These are phyloP conservation scores for Candida lessepsii DNA, from an alignment of 805 yeast species.

Conservation along the genomic window DNA sequence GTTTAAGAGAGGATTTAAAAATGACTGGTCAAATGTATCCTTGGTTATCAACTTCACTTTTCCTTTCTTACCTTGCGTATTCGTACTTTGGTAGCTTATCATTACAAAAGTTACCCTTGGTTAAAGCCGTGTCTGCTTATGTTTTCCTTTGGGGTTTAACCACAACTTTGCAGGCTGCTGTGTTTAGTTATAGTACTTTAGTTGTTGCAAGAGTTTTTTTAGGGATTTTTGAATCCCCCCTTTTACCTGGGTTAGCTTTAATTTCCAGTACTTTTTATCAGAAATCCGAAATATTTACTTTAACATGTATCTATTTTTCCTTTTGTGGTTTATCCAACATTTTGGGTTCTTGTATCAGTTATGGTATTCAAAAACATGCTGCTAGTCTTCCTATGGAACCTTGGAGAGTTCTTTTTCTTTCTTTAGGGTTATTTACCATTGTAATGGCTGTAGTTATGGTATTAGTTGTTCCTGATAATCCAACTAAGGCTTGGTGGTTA, in stretches of 20 bases:
- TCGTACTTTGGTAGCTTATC: constrained; percentile 47
- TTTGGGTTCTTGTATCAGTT: constrained; percentile 48
- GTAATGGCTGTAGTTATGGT: constrained; percentile 47
- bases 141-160: constrained; percentile 65
- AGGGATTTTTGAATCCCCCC: constrained; percentile 38
- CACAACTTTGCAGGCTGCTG: constrained; percentile 51
- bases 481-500: constrained; percentile 37
- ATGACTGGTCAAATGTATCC: constrained; percentile 34
- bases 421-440: constrained; percentile 58
- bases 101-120: constrained; percentile 57
- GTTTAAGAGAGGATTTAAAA: constrained; percentile 33
- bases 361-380: constrained; percentile 45
- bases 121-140: constrained; percentile 46
- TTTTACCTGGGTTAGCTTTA: constrained; percentile 39
- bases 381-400: constrained; percentile 40
- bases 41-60: constrained; percentile 39
- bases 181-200: constrained; percentile 33
- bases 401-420: constrained; percentile 61
- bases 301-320: constrained; percentile 34
- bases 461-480: constrained; percentile 42
- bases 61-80: constrained; percentile 59
- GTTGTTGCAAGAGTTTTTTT: constrained; percentile 35
- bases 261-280: constrained; percentile 31
- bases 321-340: constrained; percentile 32
- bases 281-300: constrained; percentile 28